A percentile compares a stretch with the other conserved stretches of the same genome.
phyloP scores from a whole-genome alignment of 1,284 basidiomycete genomes.

The Cryptococcus wingfieldii region DNA sequence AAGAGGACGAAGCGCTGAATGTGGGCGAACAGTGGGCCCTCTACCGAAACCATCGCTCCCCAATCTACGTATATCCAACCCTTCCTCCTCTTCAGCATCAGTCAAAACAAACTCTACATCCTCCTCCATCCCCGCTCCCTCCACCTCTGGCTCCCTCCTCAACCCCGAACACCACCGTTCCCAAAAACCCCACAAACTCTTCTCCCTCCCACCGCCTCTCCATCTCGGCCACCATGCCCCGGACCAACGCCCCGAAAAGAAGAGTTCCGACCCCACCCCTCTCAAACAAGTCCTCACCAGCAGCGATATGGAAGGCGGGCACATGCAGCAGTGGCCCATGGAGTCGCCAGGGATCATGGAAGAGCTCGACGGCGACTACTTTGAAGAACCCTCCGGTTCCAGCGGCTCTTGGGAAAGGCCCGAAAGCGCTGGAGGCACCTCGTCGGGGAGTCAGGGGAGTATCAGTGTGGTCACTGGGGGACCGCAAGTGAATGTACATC shows the following conservation, averaged over 20 bases:
- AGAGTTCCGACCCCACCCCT: conserved; percentile 27
- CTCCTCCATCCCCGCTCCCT: conserved; percentile 8
- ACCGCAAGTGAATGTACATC: conserved; percentile 10
- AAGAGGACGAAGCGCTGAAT: not conserved
- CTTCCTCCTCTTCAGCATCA: conserved; percentile 19
- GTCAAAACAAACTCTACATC: conserved; percentile 13
- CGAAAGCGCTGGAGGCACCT: not conserved
- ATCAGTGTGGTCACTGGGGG: not conserved
- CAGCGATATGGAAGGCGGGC: not conserved
- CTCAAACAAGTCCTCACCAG: conserved; percentile 13
- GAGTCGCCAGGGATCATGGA: conserved; percentile 14
- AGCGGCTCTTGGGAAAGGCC: too few relatives aligned
- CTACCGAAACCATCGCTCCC: conserved; percentile 25
- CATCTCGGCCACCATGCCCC: not conserved
- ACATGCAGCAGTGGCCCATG: not conserved
- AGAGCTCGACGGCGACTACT: conserved; percentile 9
- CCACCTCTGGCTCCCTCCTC: conserved; percentile 12
- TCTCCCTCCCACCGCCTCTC: conserved; percentile 2
- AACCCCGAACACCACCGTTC: not conserved
- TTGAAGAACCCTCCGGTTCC: not conserved
- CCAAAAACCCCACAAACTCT: not conserved
- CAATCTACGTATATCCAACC: conserved; percentile 19
- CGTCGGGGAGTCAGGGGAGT: not conserved
- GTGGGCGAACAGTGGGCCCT: conserved; percentile 5
- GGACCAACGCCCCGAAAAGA: conserved; percentile 8